Conservation (phyloP, 2,329 filamentous ascomycete genomes). For the Fusarium cicatricum region DNA sequence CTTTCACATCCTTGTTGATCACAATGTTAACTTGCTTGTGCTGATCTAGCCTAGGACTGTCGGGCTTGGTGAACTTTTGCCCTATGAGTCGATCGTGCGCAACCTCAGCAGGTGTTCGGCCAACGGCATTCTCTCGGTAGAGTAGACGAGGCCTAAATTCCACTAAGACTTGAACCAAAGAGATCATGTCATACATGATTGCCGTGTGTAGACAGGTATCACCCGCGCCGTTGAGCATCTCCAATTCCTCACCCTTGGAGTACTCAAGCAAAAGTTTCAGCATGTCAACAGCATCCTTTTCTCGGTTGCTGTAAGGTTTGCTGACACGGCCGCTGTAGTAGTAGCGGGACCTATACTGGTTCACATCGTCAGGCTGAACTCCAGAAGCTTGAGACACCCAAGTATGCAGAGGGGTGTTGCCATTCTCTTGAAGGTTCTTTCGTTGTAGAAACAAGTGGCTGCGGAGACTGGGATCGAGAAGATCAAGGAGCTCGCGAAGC, state of each 20-base stretch:
- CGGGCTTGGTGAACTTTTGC: constrained; percentile 44
- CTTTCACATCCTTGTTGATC: constrained; percentile 10
- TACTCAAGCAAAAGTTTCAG: constrained; percentile 61
- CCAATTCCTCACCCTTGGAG: constrained; percentile 63
- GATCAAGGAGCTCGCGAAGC: constrained; percentile 59
- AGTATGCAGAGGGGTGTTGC: constrained; percentile 70
- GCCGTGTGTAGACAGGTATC: constrained; percentile 71
- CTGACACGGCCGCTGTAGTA: constrained; percentile 7
- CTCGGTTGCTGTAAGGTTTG: constrained; percentile 35
- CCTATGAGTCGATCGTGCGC: constrained; percentile 63
- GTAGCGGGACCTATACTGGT: constrained; percentile 16
- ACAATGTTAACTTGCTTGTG: constrained; percentile 1
- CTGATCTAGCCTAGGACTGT: constrained; percentile 3
- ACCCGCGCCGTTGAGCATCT: constrained; percentile 69
- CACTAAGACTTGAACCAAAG: constrained; percentile 57
- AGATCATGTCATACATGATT: constrained; percentile 50
- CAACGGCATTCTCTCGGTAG: constrained; percentile 78
- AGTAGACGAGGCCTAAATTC: constrained; percentile 66
- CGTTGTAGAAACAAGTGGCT: constrained; percentile 67
- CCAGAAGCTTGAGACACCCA: constrained; percentile 56
- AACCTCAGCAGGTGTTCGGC: constrained; percentile 75
- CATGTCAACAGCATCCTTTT: constrained; percentile 50
- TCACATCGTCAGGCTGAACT: constrained; percentile 14
- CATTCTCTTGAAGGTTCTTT: constrained; percentile 57
- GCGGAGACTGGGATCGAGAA: constrained; percentile 67